Base-by-base conservation (phyloP, 139 green algal genomes). In the Marvania coccoides region DNA sequence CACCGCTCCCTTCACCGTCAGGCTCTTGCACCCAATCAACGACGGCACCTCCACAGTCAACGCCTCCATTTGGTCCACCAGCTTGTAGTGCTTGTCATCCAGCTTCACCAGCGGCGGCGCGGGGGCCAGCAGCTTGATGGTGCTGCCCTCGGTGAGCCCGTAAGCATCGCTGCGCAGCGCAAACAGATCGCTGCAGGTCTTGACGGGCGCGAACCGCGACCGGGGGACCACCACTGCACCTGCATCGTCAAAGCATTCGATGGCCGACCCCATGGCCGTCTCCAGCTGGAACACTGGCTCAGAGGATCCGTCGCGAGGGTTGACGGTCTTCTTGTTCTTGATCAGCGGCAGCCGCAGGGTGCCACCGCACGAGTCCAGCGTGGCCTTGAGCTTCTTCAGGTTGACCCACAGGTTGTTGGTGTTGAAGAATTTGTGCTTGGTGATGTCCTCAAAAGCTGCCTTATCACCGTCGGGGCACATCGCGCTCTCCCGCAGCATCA, bases 341-440 rank as follows among this genome's bases (percentile, higher is more conserved):
- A 96, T 96, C 2, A 95, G 81, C 10, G 89, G 87, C 71, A 96
- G 82, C 29, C 66, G 45, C 60, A 96, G 81, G 36, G 85, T 72
- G 15, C 87, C 89, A 46, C 64, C 74, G 23, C n/a, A 38, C 9
- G 55, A 58, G 4, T 83, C 69, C 26, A 86, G 60, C 0, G 69
- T 71, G 24, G 58, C 61, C 73, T 90, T 82, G 23, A 94, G 78
- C 45, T 73, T 63, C 15, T 68, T 55, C 47, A 95, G 77, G 72
- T 90, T 88, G 10, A 95, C 76, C 88, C 90, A 96, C 63, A 96
- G 69, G 80, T 96, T 96, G 85, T 96, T 96, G 59, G 90, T 96
- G 86, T 96, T 96, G 85, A 96, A 96, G 81, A 88, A 96, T 33
- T 79, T 82, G 83, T 90, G 83, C 75, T 83, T 82, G 5, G 31